Evolutionary conservation across 1,284 basidiomycete species (phyloP).

Genomic region (Ceratobasidium sp.): DNA sequence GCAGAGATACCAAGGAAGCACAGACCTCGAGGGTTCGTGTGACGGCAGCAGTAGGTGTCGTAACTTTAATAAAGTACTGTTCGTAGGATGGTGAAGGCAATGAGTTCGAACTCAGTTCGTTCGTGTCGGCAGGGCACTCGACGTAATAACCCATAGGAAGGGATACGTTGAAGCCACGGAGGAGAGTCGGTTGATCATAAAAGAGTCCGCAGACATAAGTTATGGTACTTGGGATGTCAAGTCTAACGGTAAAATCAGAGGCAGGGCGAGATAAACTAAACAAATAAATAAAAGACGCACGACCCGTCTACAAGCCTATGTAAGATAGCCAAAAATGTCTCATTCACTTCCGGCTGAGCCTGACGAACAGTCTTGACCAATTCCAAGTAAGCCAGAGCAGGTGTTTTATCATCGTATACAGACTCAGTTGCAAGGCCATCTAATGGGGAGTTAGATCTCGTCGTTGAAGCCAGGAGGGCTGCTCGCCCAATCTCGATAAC

Average conservation of each 20-base stretch:
- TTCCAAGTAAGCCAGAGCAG: constrained; percentile 96
- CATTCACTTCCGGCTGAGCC: constrained; percentile 95
- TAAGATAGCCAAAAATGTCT: constrained; percentile 98
- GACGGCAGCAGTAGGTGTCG: constrained; percentile 90
- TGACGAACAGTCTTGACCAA: constrained; percentile 95
- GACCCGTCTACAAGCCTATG: constrained; percentile 97
- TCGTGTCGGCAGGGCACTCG: constrained; percentile 78
- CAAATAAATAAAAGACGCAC: constrained; percentile 63
- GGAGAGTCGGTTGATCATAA: constrained; percentile 92
- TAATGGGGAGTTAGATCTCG: too few relatives aligned
- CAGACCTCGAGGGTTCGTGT: constrained; percentile 57
- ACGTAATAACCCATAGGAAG: constrained; percentile 97
- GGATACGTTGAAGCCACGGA: constrained; percentile 99
- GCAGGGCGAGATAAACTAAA: constrained; percentile 11
- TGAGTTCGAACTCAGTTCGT: too few relatives aligned
- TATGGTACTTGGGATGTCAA: constrained; percentile 99
- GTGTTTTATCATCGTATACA: too few relatives aligned
- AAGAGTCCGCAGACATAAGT: constrained; percentile 96
- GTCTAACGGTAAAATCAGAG: constrained; percentile 65
- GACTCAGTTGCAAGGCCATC: too few relatives aligned
- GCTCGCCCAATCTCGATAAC: too few relatives aligned
- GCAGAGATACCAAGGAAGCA: too few relatives aligned
- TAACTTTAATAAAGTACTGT: constrained; percentile 92
- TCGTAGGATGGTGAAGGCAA: too few relatives aligned
- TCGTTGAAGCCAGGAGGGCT: too few relatives aligned